phyloP scores from a whole-genome alignment of 148 eudicot genomes.

The Cornus suecica region DNA sequence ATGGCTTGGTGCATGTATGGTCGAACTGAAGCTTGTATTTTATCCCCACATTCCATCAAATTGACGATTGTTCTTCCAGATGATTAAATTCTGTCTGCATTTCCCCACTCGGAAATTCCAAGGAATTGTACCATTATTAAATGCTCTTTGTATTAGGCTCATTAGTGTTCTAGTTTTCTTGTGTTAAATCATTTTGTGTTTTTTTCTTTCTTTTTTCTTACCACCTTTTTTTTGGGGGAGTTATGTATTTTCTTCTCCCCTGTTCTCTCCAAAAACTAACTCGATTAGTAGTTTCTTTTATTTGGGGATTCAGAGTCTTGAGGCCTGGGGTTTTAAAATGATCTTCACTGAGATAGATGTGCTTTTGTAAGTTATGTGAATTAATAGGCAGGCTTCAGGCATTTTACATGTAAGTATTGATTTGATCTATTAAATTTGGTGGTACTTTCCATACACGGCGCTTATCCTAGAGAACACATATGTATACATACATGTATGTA shows the following conservation, averaged over 20 bases:
- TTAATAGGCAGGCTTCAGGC: no score
- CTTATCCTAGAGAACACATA: no score
- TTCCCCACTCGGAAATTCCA: neutral
- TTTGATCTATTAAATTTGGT: constrained; percentile 61
- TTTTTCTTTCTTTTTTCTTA: no score
- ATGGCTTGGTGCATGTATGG: constrained; percentile 92
- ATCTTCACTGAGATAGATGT: neutral
- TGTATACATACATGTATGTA: no score
- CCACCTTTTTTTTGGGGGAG: neutral
- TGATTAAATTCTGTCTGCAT: neutral
- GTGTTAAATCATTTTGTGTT: neutral
- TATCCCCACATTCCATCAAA: neutral
- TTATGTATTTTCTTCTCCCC: neutral
- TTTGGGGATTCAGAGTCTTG: neutral
- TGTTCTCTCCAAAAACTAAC: neutral
- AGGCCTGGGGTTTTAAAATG: neutral
- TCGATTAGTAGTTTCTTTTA: neutral
- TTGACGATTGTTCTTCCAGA: neutral
- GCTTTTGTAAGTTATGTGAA: neutral
- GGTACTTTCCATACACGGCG: no score
- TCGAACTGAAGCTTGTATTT: constrained; percentile 58
- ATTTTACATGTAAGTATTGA: constrained; percentile 60
- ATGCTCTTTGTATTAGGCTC: neutral
- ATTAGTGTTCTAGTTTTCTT: neutral
- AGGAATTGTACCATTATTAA: neutral